Base-by-base conservation (phyloP, 306 rosid genomes). In the Trichosanthes cucumerina region DNA sequence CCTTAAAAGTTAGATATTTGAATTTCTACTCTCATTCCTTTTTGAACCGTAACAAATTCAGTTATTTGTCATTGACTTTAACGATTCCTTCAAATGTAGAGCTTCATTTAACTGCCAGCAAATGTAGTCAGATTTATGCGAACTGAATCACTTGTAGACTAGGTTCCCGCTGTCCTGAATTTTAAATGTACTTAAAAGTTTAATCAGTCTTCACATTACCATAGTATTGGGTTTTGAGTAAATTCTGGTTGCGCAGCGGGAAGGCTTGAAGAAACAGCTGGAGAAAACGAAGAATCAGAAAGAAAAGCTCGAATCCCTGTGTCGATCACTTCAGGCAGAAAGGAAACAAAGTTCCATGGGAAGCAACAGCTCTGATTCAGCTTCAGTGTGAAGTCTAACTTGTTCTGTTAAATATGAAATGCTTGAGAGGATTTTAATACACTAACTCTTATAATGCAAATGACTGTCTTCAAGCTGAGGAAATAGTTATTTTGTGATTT, bases 271-370 rank as follows among this genome's bases (percentile, higher is more conserved):
- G 89, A 94, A 92, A 80, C 96, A 87, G 58, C 83, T 95, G 82
- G 92, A 86, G 87, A 95, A 86, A 86, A 88, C 93, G 0, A 91
- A 91, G 86, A 92, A 91, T 36, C 96, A 95, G 88, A 95, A 95
- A 78, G 96, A 87, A 60, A 95, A 84, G 82, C 94, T 95, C 0
- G 98, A 92, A 81, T 92, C 97, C 0, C 71, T 95, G 83, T 95
- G 98, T 84, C 80, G 97, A 73, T 95, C 91, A 3, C 97, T 95
- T 75, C 97, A 88, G 84, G 98, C 97, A 63, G 98, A 95, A 81
- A 89, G 97, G 91, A 95, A 91, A 80, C 91, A 87, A 38, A 86
- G 50, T 85, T 87, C 80, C 19, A 65, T 80, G 2, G 92, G 84
- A 75, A 85, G 87, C 90, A 87, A 84, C 81, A 87, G 78, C 85